Percentiles rank a stretch among this genome's conserved stretches.
Conservation (phyloP, 2,329 filamentous ascomycete species). For the Sporothrix brunneoviolacea region DNA sequence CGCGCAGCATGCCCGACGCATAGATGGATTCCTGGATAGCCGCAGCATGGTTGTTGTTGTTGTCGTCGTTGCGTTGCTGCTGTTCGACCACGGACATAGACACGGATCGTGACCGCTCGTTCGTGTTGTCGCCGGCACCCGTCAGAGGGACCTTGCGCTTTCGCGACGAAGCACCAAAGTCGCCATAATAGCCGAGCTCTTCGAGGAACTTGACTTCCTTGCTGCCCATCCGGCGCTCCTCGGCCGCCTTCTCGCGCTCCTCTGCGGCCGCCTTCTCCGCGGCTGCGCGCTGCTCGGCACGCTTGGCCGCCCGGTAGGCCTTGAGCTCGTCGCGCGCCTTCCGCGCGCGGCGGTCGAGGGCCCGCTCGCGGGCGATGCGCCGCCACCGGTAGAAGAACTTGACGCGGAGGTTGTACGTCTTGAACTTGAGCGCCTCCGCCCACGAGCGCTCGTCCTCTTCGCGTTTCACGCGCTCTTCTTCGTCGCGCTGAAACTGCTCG, state of each 20-base stretch:
- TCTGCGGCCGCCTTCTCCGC: conserved; percentile 33
- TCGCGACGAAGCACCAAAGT: conserved; percentile 4
- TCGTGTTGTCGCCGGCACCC: conserved; percentile 23
- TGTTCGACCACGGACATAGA: conserved; percentile 17
- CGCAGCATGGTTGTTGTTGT: conserved; percentile 23
- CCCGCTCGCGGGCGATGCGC: conserved; percentile 39
- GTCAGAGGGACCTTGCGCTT: conserved; percentile 11
- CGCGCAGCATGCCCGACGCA: conserved; percentile 30
- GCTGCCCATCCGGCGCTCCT: conserved; percentile 19
- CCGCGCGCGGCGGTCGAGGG: conserved; percentile 43
- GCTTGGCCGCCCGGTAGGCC: conserved; percentile 28
- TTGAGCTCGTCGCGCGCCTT: conserved; percentile 46
- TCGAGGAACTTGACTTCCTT: conserved; percentile 20
- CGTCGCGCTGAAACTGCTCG: conserved; percentile 33
- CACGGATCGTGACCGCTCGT: conserved; percentile 2
- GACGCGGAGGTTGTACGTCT: conserved; percentile 42
- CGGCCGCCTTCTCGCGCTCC: conserved; percentile 18
- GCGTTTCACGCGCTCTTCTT: conserved; percentile 34
- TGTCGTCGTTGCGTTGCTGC: conserved; percentile 7
- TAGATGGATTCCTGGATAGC: conserved; percentile 17
- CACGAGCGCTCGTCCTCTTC: conserved; percentile 44
- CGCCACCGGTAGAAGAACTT: conserved; percentile 54
- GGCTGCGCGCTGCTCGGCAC: conserved; percentile 24
- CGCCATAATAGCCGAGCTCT: conserved; percentile 17
- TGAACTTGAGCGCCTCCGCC: conserved; percentile 42